These are phyloP conservation scores for Aspergillus fijiensis DNA, from an alignment of 2,329 filamentous ascomycete genomes.

Conservation along the genomic window DNA sequence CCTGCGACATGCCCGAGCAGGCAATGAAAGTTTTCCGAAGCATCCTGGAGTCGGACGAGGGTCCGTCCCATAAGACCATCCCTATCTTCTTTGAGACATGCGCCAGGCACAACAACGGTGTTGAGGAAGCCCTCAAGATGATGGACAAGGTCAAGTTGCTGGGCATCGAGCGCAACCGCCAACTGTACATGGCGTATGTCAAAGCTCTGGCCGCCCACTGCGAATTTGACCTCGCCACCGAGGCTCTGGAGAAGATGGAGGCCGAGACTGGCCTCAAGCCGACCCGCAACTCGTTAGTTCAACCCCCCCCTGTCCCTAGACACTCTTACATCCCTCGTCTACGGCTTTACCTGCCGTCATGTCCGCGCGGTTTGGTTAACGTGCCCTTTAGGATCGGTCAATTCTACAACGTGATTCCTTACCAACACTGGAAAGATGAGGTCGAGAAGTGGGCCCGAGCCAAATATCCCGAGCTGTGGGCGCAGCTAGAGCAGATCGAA, in stretches of 20 bases:
- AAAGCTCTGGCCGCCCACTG: constrained; percentile 73
- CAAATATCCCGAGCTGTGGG: constrained; percentile 69
- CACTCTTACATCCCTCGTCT: not conserved
- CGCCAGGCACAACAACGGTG: constrained; percentile 54
- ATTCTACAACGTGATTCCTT: constrained; percentile 71
- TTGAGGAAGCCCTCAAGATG: constrained; percentile 53
- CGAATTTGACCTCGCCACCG: constrained; percentile 65
- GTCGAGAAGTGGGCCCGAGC: constrained; percentile 73
- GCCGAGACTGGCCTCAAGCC: constrained; percentile 65
- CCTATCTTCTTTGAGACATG: constrained; percentile 79
- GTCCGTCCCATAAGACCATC: constrained; percentile 78
- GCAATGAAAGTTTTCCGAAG: constrained; percentile 81
- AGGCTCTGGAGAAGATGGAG: constrained; percentile 66
- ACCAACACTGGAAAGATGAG: constrained; percentile 62
- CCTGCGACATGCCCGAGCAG: constrained; percentile 63
- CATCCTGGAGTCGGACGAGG: constrained; percentile 79
- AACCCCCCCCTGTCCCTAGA: not conserved
- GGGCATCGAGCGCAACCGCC: constrained; percentile 73
- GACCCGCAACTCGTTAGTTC: constrained; percentile 68
- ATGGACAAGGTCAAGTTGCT: constrained; percentile 61
- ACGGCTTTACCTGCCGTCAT: not conserved
- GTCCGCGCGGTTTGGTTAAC: not conserved
- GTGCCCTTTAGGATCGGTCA: constrained; percentile 61
- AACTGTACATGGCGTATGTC: constrained; percentile 74
- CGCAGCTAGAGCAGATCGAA: constrained; percentile 54